Conservation (phyloP, 139 green algal species). For the Asterochloris sp. region DNA sequence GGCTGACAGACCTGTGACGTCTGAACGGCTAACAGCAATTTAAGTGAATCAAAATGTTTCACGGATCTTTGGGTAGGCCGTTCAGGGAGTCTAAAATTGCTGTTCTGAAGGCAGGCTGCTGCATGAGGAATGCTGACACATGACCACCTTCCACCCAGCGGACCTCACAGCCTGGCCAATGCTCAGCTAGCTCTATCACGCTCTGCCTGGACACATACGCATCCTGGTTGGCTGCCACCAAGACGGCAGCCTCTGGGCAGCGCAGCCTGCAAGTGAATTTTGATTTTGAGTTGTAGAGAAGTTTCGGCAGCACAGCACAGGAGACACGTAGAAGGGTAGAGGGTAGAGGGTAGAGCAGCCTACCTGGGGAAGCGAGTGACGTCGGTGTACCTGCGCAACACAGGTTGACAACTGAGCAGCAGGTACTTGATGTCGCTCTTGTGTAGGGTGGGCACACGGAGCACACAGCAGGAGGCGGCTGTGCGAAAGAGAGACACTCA, state of each 20-base stretch:
- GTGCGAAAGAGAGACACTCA: no score
- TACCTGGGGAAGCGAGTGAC: constrained; percentile 69
- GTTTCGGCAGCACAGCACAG: not conserved
- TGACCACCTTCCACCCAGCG: constrained; percentile 70
- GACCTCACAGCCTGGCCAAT: constrained; percentile 58
- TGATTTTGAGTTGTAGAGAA: not conserved
- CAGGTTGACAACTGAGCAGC: not conserved
- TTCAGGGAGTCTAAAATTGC: constrained; percentile 42
- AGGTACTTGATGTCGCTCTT: no score
- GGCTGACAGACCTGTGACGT: no score
- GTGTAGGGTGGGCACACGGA: no score
- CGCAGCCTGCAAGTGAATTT: constrained; percentile 39
- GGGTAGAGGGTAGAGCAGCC: not conserved
- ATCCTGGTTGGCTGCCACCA: constrained; percentile 74
- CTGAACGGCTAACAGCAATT: no score
- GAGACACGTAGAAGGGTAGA: not conserved
- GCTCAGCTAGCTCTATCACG: constrained; percentile 51
- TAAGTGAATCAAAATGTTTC: no score
- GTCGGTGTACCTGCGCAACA: constrained; percentile 68
- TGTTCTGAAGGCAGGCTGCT: constrained; percentile 51
- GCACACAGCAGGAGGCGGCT: no score
- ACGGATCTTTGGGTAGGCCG: constrained; percentile 2
- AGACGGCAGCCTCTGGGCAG: constrained; percentile 62
- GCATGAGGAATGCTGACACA: constrained; percentile 74
- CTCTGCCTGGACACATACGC: constrained; percentile 62